Percentiles rank a stretch among this genome's conserved stretches.
Conservation (phyloP, 192 early-diverging fungal genomes). For the Coemansia sp. region DNA sequence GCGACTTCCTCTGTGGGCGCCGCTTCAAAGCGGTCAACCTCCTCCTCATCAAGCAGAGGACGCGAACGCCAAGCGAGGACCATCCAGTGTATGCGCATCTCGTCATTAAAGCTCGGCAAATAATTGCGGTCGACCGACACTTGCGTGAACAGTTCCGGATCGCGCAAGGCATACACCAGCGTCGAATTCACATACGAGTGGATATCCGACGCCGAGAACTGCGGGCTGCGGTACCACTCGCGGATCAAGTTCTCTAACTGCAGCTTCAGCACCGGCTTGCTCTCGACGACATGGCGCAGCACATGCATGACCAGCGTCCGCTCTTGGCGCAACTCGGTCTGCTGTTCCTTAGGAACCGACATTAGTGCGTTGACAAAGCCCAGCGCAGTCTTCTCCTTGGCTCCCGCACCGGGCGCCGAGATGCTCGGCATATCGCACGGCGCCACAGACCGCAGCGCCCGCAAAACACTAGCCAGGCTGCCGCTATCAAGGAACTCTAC, state of each 20-base stretch:
- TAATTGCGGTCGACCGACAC: conserved; percentile 65
- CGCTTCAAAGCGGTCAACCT: conserved; percentile 41
- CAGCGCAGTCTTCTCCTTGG: conserved; percentile 41
- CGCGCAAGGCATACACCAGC: conserved; percentile 60
- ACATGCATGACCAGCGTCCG: conserved; percentile 81
- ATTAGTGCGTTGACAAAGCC: conserved; percentile 62
- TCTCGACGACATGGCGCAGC: conserved; percentile 87
- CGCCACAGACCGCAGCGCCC: conserved; percentile 32
- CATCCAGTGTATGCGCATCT: conserved; percentile 64
- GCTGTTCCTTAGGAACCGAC: conserved; percentile 57
- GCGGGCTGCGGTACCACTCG: conserved; percentile 72
- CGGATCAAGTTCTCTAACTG: conserved; percentile 78
- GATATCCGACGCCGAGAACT: conserved; percentile 67
- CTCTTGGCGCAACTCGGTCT: conserved; percentile 75
- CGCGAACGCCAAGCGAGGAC: conserved; percentile 53
- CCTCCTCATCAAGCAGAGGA: conserved; percentile 48
- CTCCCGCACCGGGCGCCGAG: conserved; percentile 6
- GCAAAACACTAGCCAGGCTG: conserved; percentile 57
- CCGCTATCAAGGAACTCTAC: conserved; percentile 69
- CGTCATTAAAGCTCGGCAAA: conserved; percentile 66
- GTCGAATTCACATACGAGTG: conserved; percentile 69
- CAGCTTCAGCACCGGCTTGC: conserved; percentile 59
- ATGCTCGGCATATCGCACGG: conserved; percentile 26
- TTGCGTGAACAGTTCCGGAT: conserved; percentile 67
- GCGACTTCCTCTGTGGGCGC: conserved; percentile 14